Base-by-base conservation (phyloP, 352 stramenopile species). In the Phytopythium delawarense region DNA sequence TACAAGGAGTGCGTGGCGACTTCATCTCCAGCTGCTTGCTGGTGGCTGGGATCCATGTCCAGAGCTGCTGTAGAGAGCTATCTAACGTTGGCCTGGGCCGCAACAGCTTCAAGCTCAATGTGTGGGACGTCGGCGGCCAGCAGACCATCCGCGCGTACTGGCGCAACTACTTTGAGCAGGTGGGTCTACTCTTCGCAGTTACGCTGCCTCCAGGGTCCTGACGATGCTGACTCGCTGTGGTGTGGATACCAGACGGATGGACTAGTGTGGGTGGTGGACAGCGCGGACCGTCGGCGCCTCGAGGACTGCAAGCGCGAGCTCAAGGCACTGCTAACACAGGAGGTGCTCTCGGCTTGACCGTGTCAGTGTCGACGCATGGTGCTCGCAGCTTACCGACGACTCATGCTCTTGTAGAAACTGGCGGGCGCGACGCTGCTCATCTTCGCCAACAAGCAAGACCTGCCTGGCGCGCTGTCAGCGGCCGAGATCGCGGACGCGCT, bases 91-190 rank as follows among this genome's bases (percentile, higher is more conserved):
- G 46, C 71, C 98, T n/a, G 88, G 97, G 74, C 86, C 97, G 60
- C 84, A 2, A 97, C 71, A 93, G 89, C 70, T 98, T 98, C 72
- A 98, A 98, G 74, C 88, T 99, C 53, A 98, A 99, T 72, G 91
- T 99, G 58, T 99, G 96, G 96, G 97, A 99, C 76, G 96, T 99
- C 52, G 98, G 97, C 59, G 98, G 97, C 34, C 98, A 99, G 83
- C 97, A 98, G 64, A 99, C 97, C 23, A 99, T 99, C 58, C 91
- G 97, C 23, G 94, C 97, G 7, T 99, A 99, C 78, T 99, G 98
- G 98, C 85, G 97, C 45, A 99, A 99, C 82, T 99, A 99, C 81
- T 99, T 99, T 75, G 98, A 99, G 81, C 78, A 98, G 74, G 81
- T 92, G 63, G 39, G 72, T 18, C 12, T 9, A 34, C 35, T 32